These are phyloP conservation scores for Tetracladium marchalianum DNA, from an alignment of 495 filamentous ascomycete species.

Conservation along the genomic window DNA sequence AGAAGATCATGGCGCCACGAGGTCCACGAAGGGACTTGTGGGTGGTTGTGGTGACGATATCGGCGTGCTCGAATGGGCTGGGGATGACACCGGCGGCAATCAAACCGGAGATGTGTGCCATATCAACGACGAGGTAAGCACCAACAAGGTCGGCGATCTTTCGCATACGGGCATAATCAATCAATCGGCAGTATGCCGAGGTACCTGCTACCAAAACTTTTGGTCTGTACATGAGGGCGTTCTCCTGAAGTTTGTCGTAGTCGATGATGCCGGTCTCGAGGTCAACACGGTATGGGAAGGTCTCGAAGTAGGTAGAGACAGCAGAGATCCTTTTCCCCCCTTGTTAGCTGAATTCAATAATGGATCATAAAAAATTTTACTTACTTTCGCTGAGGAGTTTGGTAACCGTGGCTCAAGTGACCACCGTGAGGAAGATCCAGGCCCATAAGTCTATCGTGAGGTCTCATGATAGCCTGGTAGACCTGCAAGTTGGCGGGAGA, in stretches of 20 bases:
- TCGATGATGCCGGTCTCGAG: slow-evolving; percentile 94
- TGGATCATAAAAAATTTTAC: slow-evolving; percentile 16
- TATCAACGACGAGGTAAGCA: slow-evolving; percentile 92
- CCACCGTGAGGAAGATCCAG: slow-evolving; percentile 96
- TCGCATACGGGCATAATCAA: slow-evolving; percentile 95
- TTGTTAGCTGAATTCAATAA: slow-evolving; percentile 6
- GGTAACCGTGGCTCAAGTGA: slow-evolving; percentile 97
- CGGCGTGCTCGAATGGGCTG: slow-evolving; percentile 85
- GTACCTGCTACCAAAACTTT: slow-evolving; percentile 96
- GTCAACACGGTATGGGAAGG: slow-evolving; percentile 85
- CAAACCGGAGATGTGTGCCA: slow-evolving; percentile 97
- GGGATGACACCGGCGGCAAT: slow-evolving; percentile 90
- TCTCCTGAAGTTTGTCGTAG: slow-evolving; percentile 87
- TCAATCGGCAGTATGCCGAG: slow-evolving; percentile 95
- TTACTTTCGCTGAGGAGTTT: slow-evolving; percentile 84
- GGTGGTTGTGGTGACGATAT: slow-evolving; percentile 97
- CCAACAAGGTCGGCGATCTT: slow-evolving; percentile 92
- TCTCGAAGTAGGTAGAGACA: slow-evolving; percentile 91
- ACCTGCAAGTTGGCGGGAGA: slow-evolving; percentile 96
- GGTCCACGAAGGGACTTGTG: slow-evolving; percentile 99
- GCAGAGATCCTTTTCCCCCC: slow-evolving; percentile 71
- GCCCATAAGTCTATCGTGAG: slow-evolving; percentile 94
- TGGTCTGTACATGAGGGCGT: slow-evolving; percentile 88
- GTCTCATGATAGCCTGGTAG: slow-evolving; percentile 97
- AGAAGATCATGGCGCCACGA: slow-evolving; percentile 99